Evolutionary conservation across 345 rosid genomes (phyloP), one percentile per base, ranked within the genome.

Genomic region (Eucalyptus brandiana): DNA sequence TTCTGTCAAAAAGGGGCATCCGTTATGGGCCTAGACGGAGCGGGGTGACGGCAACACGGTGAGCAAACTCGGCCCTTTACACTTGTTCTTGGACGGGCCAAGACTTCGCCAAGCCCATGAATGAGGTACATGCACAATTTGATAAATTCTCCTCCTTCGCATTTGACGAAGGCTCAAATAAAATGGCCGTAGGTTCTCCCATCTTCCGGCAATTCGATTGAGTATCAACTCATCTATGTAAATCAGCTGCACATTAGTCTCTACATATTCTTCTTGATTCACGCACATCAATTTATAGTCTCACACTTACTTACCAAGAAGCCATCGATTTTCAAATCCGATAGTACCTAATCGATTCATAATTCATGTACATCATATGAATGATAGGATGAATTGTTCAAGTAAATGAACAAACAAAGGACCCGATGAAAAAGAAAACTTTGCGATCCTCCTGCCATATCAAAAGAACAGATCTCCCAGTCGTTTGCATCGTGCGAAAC

Each of bases 291-390:
- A 32, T 65, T 3, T n/a, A 0, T n/a, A 65, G 17, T 30, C 72
- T n/a, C 72, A 0, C 72, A 28, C 67, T 60, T 10, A 26, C 67
- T 65, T n/a, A n/a, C 2, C 72, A n/a, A 65, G 72, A 65, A 28
- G 56, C 72, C 1, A 65, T 65, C 37, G 5, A 16, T 65, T 65
- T 16, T n/a, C 76, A 4, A 15, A n/a, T 65, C 37, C 1, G 2
- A 65, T n/a, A 14, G 17, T 30, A 28, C 69, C 69, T 28, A 0
- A 30, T 30, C 18, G 16, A 1, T n/a, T 65, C 37, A 4, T 2
- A 65, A n/a, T 14, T 65, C 76, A n/a, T 0, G 21, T 7, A 14
- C 0, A 32, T n/a, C 2, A 30, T 65, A n/a, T 15, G 17, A 14
- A 15, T 15, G 21, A n/a, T 65, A 15, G 76, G 76, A 65, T 15